phyloP scores from a whole-genome alignment of 768 basidiomycete genomes.

The Asterophora parasitica region DNA sequence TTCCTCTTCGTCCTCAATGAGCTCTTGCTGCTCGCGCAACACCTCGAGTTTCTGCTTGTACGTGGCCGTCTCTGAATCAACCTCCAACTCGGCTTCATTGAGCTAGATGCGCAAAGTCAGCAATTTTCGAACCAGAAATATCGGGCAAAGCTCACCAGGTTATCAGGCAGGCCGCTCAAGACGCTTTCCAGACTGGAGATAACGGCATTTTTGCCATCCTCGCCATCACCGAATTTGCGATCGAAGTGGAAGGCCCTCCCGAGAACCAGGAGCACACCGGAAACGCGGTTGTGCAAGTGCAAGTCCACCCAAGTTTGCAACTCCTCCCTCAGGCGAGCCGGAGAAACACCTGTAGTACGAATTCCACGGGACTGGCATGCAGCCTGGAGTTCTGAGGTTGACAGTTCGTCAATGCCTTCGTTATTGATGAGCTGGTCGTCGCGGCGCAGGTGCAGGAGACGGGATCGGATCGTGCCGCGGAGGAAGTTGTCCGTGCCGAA shows the following conservation, averaged over 20 bases:
- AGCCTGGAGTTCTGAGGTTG: slow-evolving; percentile 86
- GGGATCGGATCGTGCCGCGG: slow-evolving; percentile 82
- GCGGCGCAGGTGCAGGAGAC: slow-evolving; percentile 75
- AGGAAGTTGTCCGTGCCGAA: slow-evolving; percentile 99
- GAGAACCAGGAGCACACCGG: slow-evolving; percentile 91
- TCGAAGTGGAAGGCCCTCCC: slow-evolving; percentile 94
- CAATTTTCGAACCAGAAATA: slow-evolving; percentile 1
- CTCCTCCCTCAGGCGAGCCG: slow-evolving; percentile 85
- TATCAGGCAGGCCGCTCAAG: slow-evolving; percentile 88
- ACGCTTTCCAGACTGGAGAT: slow-evolving; percentile 85
- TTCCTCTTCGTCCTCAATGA: slow-evolving; percentile 98
- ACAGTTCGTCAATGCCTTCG: slow-evolving; percentile 88
- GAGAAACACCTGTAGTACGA: slow-evolving; percentile 81
- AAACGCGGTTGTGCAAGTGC: slow-evolving; percentile 86
- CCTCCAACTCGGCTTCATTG: slow-evolving; percentile 95
- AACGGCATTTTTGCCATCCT: slow-evolving; percentile 79
- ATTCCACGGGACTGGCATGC: slow-evolving; percentile 95
- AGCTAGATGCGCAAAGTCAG: slow-evolving; percentile 45
- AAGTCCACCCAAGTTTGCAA: slow-evolving; percentile 89
- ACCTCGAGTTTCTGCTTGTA: slow-evolving; percentile 99
- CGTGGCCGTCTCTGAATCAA: slow-evolving; percentile 87
- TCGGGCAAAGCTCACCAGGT: slow-evolving; percentile 57
- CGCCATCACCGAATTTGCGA: slow-evolving; percentile 62
- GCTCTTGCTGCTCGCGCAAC: slow-evolving; percentile 95
- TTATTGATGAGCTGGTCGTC: slow-evolving; percentile 91